Conservation (phyloP, 306 rosid genomes). For the Rosa chinensis region DNA sequence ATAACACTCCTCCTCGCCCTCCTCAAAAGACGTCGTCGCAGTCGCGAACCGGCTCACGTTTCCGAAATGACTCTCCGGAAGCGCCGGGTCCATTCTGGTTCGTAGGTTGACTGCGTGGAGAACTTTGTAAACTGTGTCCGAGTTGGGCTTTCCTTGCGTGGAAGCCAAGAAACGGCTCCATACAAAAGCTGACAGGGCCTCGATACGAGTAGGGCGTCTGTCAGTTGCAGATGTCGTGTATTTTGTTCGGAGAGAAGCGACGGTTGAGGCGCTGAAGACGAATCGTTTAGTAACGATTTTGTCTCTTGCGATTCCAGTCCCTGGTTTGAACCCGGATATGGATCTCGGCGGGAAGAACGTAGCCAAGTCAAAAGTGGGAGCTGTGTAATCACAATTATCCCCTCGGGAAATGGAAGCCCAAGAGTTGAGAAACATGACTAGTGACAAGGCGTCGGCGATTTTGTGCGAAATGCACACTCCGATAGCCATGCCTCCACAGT, state of each 20-base stretch:
- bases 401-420: slow-evolving; percentile 28
- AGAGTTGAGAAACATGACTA: slow-evolving; percentile 24
- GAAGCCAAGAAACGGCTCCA: slow-evolving; percentile 16
- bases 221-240: background rate
- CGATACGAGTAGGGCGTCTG: slow-evolving; percentile 14
- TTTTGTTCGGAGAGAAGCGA: slow-evolving; percentile 15
- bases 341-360: slow-evolving; percentile 18
- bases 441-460: slow-evolving; percentile 30
- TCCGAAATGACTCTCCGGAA: slow-evolving; percentile 23
- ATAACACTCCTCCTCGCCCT: slow-evolving; percentile 1
- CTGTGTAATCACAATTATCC: background rate
- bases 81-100: slow-evolving; percentile 20
- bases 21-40: slow-evolving; percentile 16
- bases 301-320: slow-evolving; percentile 19
- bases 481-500: slow-evolving; percentile 32
- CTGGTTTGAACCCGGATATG: slow-evolving; percentile 12
- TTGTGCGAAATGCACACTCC: slow-evolving; percentile 36
- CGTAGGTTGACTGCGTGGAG: slow-evolving; percentile 17
- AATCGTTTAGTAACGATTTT: slow-evolving; percentile 25
- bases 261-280: slow-evolving; percentile 21
- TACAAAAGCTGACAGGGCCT: slow-evolving; percentile 24
- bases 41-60: slow-evolving; percentile 24
- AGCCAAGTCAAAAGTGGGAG: slow-evolving; percentile 22
- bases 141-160: slow-evolving; percentile 17
- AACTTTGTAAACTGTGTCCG: slow-evolving; percentile 5